A percentile compares a stretch with the other conserved stretches of the same genome.
Conservation (phyloP, 441 rosid species). For the Cnidoscolus chayamansa region DNA sequence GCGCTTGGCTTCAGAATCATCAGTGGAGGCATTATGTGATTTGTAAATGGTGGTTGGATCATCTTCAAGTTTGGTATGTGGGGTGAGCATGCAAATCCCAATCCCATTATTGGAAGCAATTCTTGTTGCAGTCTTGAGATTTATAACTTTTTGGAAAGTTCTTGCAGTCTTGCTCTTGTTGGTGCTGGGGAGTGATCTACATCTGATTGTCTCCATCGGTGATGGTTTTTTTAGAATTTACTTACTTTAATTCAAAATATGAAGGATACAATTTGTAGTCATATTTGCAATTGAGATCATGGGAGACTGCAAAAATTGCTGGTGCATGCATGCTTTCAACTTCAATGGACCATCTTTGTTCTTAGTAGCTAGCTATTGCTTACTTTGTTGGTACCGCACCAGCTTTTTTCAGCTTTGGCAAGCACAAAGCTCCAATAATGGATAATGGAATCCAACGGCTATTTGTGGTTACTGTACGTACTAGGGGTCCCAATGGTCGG, state of each 20-base stretch:
- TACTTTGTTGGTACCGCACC: background rate
- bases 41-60: slow-evolving; percentile 15
- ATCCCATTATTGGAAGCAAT: slow-evolving; percentile 63
- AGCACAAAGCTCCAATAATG: slow-evolving; percentile 30
- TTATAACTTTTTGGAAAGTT: slow-evolving; percentile 68
- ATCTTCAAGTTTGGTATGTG: slow-evolving; percentile 44
- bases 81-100: slow-evolving; percentile 60
- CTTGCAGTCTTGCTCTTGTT: slow-evolving; percentile 59
- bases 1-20: slow-evolving; percentile 32
- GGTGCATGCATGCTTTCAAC: background rate
- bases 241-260: background rate
- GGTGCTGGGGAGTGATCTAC: slow-evolving; percentile 45
- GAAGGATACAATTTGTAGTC: background rate
- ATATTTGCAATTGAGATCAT: background rate
- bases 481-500: background rate
- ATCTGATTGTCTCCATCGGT: slow-evolving; percentile 56
- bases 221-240: background rate
- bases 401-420: slow-evolving; percentile 25
- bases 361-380: background rate
- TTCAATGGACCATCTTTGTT: background rate
- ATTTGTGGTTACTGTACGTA: background rate
- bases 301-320: background rate
- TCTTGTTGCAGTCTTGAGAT: slow-evolving; percentile 46
- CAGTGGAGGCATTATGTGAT: slow-evolving; percentile 3
- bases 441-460: slow-evolving; percentile 24